Evolutionary conservation across 345 rosid genomes (phyloP).

Genomic region (Kandelia obovata): DNA sequence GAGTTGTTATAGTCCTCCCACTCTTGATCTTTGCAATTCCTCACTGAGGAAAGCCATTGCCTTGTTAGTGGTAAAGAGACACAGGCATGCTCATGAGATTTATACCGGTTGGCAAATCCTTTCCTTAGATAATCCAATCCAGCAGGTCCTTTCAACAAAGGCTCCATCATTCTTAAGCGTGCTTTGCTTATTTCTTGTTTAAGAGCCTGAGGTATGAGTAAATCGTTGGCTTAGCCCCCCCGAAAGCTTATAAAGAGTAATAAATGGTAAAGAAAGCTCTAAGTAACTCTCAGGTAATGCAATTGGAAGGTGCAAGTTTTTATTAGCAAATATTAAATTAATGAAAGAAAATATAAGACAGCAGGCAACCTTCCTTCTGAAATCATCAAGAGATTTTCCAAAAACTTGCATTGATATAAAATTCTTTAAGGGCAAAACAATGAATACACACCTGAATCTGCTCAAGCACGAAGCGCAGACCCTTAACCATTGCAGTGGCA

Average conservation of each 20-base stretch:
- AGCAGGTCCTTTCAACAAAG: slow-evolving; percentile 76
- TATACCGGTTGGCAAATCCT: slow-evolving; percentile 57
- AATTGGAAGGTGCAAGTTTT: no score
- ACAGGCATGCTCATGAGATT: slow-evolving; percentile 48
- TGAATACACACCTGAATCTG: slow-evolving; percentile 65
- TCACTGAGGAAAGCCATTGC: slow-evolving; percentile 62
- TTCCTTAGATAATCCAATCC: slow-evolving; percentile 68
- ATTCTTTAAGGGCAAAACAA: not conserved
- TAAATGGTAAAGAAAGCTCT: no score
- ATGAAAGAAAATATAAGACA: no score
- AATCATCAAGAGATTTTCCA: not conserved
- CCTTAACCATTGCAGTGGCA: slow-evolving; percentile 64
- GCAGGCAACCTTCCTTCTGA: no score
- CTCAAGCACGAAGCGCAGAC: slow-evolving; percentile 75
- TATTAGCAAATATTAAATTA: no score
- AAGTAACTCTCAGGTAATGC: no score
- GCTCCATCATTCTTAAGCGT: slow-evolving; percentile 69
- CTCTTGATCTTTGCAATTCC: slow-evolving; percentile 50
- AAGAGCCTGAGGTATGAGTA: slow-evolving; percentile 42
- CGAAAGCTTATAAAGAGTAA: not conserved
- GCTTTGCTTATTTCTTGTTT: slow-evolving; percentile 71
- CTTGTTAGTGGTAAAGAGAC: slow-evolving; percentile 48
- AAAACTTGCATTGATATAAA: not conserved
- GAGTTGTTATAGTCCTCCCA: slow-evolving; percentile 67
- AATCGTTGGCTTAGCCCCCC: not conserved